Base-by-base conservation (phyloP, 225 moss, liverwort and hornwort species). In the Bryoerythrophyllum caledonicum region DNA sequence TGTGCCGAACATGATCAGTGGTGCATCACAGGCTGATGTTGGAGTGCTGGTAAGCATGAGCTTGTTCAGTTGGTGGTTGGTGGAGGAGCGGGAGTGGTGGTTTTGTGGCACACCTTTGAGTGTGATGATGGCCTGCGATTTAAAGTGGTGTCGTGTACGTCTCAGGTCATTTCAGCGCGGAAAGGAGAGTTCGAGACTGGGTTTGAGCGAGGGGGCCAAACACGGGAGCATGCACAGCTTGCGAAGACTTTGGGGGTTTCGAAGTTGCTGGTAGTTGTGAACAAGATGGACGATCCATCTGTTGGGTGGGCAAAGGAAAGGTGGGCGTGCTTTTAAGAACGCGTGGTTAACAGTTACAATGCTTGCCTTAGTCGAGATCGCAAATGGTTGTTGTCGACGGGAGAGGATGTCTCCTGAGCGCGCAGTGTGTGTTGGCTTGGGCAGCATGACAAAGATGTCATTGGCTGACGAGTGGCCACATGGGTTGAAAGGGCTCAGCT, bases 141-240 rank as follows among this genome's bases (percentile, higher is more conserved):
- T 56, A 7, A 43, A 71, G 57, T 16, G 35, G 10, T 56, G 43
- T 6, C 35, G 8, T 66, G 56, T 24, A n/a, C 4, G 19, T 32
- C 73, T 17, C 87, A 96, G 95, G 95, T 96, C 0, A 94, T 99
- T 73, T 80, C 97, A 69, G 94, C 97, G 52, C 86, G 97, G 46
- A 94, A 90, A 80, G 97, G 97, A 72, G 97, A 99, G 80, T 99
- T 99, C 78, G 97, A 99, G 77, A 99, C 97, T 51, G 97, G 97
- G 30, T 99, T 99, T 74, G 97, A 99, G 84, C 83, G 97, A 86
- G 97, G 94, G 77, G 97, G 97, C 12, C 97, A 99, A 72, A 99
- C 97, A 32, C 90, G 97, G 57, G 97, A 99, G 86, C 97, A 99
- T 73, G 97, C 94, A 30, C 97, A 99, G 79, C 93, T 99, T 62